Evolutionary conservation across 2,329 filamentous ascomycete genomes (phyloP).

Genomic region (Hypoxylon sp.): DNA sequence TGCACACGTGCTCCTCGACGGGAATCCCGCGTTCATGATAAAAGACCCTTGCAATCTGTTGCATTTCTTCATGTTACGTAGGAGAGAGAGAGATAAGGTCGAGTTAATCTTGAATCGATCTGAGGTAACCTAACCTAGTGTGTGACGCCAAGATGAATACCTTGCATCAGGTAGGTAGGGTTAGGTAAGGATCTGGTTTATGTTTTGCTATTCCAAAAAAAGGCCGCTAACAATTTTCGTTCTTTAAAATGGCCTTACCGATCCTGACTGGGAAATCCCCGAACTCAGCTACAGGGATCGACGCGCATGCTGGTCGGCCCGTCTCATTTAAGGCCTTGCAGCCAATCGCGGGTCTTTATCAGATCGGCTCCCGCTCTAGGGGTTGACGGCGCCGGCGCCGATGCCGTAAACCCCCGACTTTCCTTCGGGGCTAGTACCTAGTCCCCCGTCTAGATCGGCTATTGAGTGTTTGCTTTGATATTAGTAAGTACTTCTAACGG

Average conservation of each 20-base stretch:
- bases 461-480: not conserved
- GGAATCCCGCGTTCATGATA: slow-evolving; percentile 20
- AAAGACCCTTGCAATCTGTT: slow-evolving; percentile 13
- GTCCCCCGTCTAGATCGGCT: not conserved
- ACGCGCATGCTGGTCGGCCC: slow-evolving; percentile 15
- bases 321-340: slow-evolving; percentile 2
- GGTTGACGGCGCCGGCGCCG: slow-evolving; percentile 27
- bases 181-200: no score
- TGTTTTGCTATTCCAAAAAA: no score
- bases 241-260: no score
- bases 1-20: slow-evolving; percentile 23
- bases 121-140: no score
- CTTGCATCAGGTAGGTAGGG: no score
- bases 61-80: slow-evolving; percentile 18
- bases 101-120: no score
- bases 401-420: slow-evolving; percentile 25
- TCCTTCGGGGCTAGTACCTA: slow-evolving; percentile 26
- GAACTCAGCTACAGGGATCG: slow-evolving; percentile 14
- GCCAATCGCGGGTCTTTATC: slow-evolving; percentile 20
- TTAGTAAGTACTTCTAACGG: no score
- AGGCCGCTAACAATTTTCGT: no score
- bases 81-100: slow-evolving; percentile 19
- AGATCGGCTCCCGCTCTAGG: slow-evolving; percentile 15
- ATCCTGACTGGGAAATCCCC: slow-evolving; percentile 1
- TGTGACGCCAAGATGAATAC: no score